phyloP scores from a whole-genome alignment of 2,329 filamentous ascomycete genomes.

The Lachnellula hyalina region DNA sequence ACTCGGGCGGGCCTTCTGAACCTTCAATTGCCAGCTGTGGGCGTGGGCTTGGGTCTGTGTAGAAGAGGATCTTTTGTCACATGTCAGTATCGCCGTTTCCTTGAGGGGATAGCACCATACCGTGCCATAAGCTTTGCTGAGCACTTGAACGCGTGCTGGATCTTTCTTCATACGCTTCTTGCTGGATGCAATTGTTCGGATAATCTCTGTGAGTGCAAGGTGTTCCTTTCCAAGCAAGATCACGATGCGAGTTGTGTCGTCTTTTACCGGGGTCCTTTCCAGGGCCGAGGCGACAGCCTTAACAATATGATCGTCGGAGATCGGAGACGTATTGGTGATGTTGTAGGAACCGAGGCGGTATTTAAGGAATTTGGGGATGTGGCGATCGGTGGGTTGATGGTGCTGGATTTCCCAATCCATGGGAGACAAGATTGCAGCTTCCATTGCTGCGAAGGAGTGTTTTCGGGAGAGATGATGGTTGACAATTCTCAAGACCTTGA shows the following conservation, averaged over 20 bases:
- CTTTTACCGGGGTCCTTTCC: neutral
- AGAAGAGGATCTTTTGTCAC: slow-evolving; percentile 63
- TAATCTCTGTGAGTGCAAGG: slow-evolving; percentile 72
- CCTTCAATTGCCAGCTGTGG: neutral
- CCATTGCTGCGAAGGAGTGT: neutral
- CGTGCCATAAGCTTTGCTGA: slow-evolving; percentile 57
- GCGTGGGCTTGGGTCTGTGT: slow-evolving; percentile 55
- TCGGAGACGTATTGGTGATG: slow-evolving; percentile 34
- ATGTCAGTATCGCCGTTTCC: neutral
- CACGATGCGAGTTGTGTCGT: slow-evolving; percentile 57
- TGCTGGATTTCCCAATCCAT: neutral
- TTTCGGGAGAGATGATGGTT: neutral
- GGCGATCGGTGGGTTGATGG: neutral
- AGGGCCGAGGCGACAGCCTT: slow-evolving; percentile 60
- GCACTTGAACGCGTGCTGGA: neutral
- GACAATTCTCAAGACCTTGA: no score
- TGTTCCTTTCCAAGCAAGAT: slow-evolving; percentile 77
- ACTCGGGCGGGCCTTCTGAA: neutral
- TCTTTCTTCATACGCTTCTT: neutral
- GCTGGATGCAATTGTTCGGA: slow-evolving; percentile 36
- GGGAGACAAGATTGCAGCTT: neutral
- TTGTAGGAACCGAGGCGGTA: neutral
- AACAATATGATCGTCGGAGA: slow-evolving; percentile 52
- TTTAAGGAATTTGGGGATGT: neutral
- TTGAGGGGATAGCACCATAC: no score